phyloP scores from a whole-genome alignment of 176 grass and related monocot species.

The Carex scoparia region DNA sequence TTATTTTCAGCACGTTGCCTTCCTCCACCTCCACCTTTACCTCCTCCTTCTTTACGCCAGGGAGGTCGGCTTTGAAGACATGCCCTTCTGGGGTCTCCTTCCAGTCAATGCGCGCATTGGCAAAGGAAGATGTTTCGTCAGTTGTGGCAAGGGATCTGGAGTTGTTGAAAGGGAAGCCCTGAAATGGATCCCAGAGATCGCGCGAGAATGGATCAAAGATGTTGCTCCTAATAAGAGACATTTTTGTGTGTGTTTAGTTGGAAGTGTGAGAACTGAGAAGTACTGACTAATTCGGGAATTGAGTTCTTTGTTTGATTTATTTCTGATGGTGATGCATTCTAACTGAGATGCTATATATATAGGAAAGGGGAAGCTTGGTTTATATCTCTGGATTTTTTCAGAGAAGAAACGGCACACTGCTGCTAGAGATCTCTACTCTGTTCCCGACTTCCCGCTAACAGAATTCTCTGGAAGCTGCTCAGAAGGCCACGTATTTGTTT shows the following conservation, averaged over 20 bases:
- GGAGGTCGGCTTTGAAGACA: conserved; percentile 53
- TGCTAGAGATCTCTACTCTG: no score
- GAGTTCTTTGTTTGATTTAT: background rate
- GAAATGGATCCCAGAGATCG: conserved; percentile 27
- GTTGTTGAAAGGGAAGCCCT: conserved; percentile 15
- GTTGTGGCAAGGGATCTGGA: background rate
- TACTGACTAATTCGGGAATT: background rate
- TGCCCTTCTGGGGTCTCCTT: conserved; percentile 56
- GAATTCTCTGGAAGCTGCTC: no score
- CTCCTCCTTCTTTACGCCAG: conserved; percentile 41
- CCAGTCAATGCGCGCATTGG: conserved; percentile 42
- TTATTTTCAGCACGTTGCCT: conserved; percentile 9
- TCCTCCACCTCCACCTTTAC: conserved; percentile 54
- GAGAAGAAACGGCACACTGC: background rate
- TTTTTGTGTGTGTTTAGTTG: background rate
- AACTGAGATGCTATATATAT: background rate
- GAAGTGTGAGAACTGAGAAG: background rate
- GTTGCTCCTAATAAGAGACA: conserved; percentile 33
- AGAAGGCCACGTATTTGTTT: no score
- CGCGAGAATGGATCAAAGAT: conserved; percentile 32
- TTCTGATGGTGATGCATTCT: background rate
- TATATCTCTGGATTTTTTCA: background rate
- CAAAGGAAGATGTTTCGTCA: conserved; percentile 28
- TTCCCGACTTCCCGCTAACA: no score
- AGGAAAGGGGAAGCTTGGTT: background rate